A percentile compares a stretch with the other conserved stretches of the same genome.
Evolutionary conservation across 1,139 yeast species (phyloP).

Genomic region (Saccharomyces pastorianus): DNA sequence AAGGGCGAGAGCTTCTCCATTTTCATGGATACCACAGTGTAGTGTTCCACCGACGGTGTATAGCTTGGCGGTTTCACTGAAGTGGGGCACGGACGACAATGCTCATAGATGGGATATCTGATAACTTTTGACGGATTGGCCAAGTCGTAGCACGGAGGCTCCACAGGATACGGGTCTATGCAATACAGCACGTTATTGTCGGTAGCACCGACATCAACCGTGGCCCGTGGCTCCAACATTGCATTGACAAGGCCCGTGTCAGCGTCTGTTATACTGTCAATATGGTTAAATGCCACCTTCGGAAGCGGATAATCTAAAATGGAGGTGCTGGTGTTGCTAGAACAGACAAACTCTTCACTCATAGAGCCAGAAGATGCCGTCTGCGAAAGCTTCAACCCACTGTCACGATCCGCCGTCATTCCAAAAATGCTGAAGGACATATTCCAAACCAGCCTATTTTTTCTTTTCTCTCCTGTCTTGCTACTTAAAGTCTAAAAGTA

Average conservation of each 20-base stretch:
- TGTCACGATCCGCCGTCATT: not conserved
- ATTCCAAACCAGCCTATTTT: not conserved
- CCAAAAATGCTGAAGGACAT: not conserved
- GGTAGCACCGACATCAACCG: not conserved
- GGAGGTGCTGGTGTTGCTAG: not conserved
- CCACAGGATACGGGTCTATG: conserved; percentile 45
- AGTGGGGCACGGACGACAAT: conserved; percentile 17
- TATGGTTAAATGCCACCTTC: not conserved
- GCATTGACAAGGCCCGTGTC: not conserved
- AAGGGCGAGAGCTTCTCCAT: conserved; percentile 62
- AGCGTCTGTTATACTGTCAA: not conserved
- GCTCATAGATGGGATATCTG: conserved; percentile 43
- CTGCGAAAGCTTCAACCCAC: not conserved
- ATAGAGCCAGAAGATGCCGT: not conserved
- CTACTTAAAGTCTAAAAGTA: too few species aligned
- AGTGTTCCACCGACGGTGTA: conserved; percentile 49
- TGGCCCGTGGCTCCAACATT: not conserved
- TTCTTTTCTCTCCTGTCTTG: not conserved
- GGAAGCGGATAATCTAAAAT: not conserved
- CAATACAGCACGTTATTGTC: conserved; percentile 13
- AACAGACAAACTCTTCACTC: not conserved
- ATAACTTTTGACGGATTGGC: conserved; percentile 33
- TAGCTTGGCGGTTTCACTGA: conserved; percentile 43
- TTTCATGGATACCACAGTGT: conserved; percentile 48
- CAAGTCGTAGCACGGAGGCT: conserved; percentile 40